Evolutionary conservation across 1,284 basidiomycete genomes (phyloP), one percentile per base, ranked within the genome.

Genomic region (Ceratobasidium theobromae): DNA sequence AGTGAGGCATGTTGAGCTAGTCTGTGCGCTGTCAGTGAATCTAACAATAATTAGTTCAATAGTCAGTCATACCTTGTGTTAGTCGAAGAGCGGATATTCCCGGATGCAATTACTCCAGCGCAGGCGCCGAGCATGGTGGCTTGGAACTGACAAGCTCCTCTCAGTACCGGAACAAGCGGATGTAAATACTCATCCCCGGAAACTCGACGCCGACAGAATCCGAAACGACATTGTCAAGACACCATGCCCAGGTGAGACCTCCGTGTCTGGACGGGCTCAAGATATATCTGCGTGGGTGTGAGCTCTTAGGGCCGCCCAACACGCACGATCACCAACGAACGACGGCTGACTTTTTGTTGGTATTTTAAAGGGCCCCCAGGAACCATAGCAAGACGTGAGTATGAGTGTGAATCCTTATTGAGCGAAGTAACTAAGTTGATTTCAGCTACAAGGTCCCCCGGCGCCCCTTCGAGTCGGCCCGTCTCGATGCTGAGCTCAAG

Each of bases 401-500:
- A 14, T 18, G 14, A 8, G 8, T 38, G 16, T 52, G 2, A 4
- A 8, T 45, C 8, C 18, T 45, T 11, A 11, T 21, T 11, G 6
- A 11, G 9, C 18, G 6, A n/a, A n/a, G n/a, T 6, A 45, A 5
- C 9, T 45, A 21, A 6, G 43, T n/a, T 45, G 43, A 45, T n/a
- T 45, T 9, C 80, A 95, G 92, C 79, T 94, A 94, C 84, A 95
- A 96, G 86, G 95, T 98, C 84, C 96, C 96, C 77, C 93, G 90
- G 85, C 89, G 96, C 78, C 91, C 96, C 77, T 98, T 90, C 81
- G 95, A 93, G 84, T 93, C 94, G 71, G 93, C 96, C 77, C 95
- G 96, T 82, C 93, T 99, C 82, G 96, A 99, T 84, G 88, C 92
- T 74, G 97, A 99, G 86, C 86, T 99, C 77, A 99, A 98, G 90